These are phyloP conservation scores for Boletus insuetus DNA, from an alignment of 768 basidiomycete species.

Conservation along the genomic window DNA sequence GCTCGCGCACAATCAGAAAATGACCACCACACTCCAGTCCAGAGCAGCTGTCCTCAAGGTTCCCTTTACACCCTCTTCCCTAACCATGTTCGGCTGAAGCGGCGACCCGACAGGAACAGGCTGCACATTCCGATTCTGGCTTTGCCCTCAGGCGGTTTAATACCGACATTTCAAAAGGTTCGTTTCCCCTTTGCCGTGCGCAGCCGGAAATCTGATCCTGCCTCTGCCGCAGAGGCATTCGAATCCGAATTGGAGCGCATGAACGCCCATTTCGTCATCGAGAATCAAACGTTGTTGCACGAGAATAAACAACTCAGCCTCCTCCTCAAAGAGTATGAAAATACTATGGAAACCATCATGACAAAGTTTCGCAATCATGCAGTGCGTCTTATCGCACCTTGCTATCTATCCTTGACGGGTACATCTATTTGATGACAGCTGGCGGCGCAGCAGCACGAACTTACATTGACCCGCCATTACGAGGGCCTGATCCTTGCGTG, in stretches of 20 bases:
- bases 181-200: conserved; percentile 8
- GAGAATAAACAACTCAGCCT: conserved; percentile 93
- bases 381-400: conserved; percentile 45
- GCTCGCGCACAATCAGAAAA: conserved; percentile 76
- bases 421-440: conserved; percentile 44
- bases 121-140: conserved; percentile 65
- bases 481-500: conserved; percentile 72
- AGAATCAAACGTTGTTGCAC: conserved; percentile 88
- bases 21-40: conserved; percentile 62
- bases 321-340: conserved; percentile 92
- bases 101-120: conserved; percentile 56
- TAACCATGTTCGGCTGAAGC: conserved; percentile 9
- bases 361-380: conserved; percentile 90
- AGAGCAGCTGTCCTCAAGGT: conserved; percentile 79
- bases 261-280: conserved; percentile 87
- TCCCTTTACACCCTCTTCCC: conserved; percentile 28
- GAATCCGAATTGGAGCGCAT: conserved; percentile 88
- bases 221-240: conserved; percentile 66
- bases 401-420: conserved; percentile 6
- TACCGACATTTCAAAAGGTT: conserved; percentile 82
- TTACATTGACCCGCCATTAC: conserved; percentile 86
- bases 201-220: conserved; percentile 13
- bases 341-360: conserved; percentile 96
- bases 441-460: conserved; percentile 90
- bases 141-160: conserved; percentile 83